phyloP scores from a whole-genome alignment of 805 yeast species.

The Starmerella kuoi region DNA sequence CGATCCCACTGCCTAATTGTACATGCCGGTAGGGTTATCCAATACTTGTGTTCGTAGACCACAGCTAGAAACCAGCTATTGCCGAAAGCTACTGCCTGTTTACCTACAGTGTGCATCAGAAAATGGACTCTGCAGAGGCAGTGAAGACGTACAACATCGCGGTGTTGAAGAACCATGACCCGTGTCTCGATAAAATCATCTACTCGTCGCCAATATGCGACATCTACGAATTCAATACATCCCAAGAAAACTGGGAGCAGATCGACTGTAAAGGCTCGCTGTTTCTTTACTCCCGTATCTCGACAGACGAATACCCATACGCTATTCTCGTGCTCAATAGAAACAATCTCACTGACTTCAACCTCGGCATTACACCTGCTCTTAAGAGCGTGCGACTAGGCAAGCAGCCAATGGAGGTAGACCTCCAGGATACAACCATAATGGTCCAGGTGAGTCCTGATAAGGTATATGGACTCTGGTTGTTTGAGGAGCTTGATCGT shows the following conservation, averaged over 20 bases:
- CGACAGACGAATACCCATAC: conserved; percentile 27
- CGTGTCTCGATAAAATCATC: conserved; percentile 27
- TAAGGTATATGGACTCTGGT: conserved; percentile 31
- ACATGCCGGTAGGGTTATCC: too few relatives aligned
- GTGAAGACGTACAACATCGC: conserved; percentile 25
- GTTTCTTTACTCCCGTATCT: conserved; percentile 30
- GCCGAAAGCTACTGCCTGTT: too few relatives aligned
- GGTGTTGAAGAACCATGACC: conserved; percentile 30
- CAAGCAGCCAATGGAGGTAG: conserved; percentile 26
- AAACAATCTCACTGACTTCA: conserved; percentile 26
- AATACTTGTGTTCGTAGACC: too few relatives aligned
- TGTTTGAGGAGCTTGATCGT: conserved; percentile 29
- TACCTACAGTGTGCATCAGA: too few relatives aligned
- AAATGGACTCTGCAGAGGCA: conserved; percentile 1
- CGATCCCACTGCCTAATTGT: too few relatives aligned
- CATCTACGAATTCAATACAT: conserved; percentile 30
- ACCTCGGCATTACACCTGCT: conserved; percentile 28
- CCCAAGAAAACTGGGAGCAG: conserved; percentile 31
- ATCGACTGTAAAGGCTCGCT: conserved; percentile 31
- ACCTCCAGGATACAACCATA: conserved; percentile 28
- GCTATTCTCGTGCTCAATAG: conserved; percentile 31
- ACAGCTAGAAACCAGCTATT: too few relatives aligned
- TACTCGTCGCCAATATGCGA: conserved; percentile 33
- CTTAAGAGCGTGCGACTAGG: conserved; percentile 18
- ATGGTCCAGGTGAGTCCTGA: conserved; percentile 29